Conservation (phyloP, 371 early-diverging fungal genomes). For the Neoconidiobolus thromboides region DNA sequence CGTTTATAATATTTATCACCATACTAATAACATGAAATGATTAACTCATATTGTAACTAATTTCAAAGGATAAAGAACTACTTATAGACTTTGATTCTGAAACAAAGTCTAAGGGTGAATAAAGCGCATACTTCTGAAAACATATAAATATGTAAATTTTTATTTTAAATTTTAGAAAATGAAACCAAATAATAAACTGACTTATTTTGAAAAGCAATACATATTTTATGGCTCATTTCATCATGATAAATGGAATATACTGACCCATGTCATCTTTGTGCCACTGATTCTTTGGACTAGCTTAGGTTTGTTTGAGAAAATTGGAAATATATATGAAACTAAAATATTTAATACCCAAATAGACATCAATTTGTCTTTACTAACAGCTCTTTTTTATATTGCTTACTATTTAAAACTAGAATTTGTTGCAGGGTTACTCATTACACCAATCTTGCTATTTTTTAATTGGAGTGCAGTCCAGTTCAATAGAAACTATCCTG, state of each 20-base stretch:
- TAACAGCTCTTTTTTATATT: slow-evolving; percentile 28
- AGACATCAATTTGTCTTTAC: slow-evolving; percentile 27
- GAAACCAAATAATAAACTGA: neutral
- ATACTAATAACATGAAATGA: too few species aligned
- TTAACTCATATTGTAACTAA: too few species aligned
- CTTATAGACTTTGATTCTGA: too few species aligned
- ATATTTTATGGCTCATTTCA: slow-evolving; percentile 63
- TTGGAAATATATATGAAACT: slow-evolving; percentile 24
- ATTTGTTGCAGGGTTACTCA: slow-evolving; percentile 47
- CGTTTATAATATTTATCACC: too few species aligned
- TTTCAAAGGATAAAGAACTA: too few species aligned
- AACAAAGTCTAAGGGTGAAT: too few species aligned
- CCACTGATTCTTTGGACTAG: slow-evolving; percentile 75
- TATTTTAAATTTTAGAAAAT: too few species aligned
- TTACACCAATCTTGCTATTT: slow-evolving; percentile 33
- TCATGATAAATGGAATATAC: slow-evolving; percentile 50
- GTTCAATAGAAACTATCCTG: too few species aligned
- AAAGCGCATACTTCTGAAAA: too few species aligned
- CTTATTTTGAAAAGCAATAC: slow-evolving; percentile 41
- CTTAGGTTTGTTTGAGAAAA: slow-evolving; percentile 35
- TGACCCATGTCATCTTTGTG: slow-evolving; percentile 78
- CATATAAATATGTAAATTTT: too few species aligned
- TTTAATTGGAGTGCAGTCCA: slow-evolving; percentile 26
- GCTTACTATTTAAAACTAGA: slow-evolving; percentile 65
- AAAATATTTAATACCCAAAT: slow-evolving; percentile 9